Base-by-base conservation (phyloP, 371 early-diverging fungal species). In the Coemansia sp. region DNA sequence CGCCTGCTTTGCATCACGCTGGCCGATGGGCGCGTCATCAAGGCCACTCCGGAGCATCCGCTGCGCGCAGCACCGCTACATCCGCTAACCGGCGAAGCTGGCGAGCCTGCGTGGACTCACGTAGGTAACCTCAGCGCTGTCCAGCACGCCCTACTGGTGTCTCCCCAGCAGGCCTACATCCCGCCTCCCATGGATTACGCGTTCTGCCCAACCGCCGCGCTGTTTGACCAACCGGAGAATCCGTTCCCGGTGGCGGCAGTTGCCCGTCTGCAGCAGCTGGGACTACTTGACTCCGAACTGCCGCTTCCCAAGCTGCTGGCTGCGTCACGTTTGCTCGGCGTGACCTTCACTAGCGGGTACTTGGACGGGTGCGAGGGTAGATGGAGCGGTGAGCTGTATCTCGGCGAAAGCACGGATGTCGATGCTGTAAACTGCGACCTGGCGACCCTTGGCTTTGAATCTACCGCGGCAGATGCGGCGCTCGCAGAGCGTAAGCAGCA, bases 11-110 rank as follows among this genome's bases (percentile, higher is more conserved):
- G 63, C 33, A 34, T 63, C 39, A 63, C 63, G 12, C 56, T 63
- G 59, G 63, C 63, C 20, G 63, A 63, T 16, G 63, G 63, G 33
- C 63, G 63, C 39, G 58, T 63, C 34, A 39, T 63, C 60, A 63
- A 35, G 40, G 63, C 63, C 59, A 63, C 63, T 14, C 63, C 63
- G 1, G 63, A 63, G 50, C 63, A 63, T 33, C 63, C 63, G 42
- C 58, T 63, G 63, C 63, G 63, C 40, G 63, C 63, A n/a, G 61
- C 63, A 30, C 39, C 39, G 63, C 41, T 63, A 5, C 31, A 63
- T 14, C 41, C 47, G 31, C 63, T 39, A 38, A 59, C 63, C 1
- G 63, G 59, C 59, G 40, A 7, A 26, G 20, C 30, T 4, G 63
- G 63, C 34, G 35, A 11, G 35, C 38, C 63, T 48, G 63, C 48